Base-by-base conservation (phyloP, 148 eudicot genomes). In the Vaccinium darrowii region DNA sequence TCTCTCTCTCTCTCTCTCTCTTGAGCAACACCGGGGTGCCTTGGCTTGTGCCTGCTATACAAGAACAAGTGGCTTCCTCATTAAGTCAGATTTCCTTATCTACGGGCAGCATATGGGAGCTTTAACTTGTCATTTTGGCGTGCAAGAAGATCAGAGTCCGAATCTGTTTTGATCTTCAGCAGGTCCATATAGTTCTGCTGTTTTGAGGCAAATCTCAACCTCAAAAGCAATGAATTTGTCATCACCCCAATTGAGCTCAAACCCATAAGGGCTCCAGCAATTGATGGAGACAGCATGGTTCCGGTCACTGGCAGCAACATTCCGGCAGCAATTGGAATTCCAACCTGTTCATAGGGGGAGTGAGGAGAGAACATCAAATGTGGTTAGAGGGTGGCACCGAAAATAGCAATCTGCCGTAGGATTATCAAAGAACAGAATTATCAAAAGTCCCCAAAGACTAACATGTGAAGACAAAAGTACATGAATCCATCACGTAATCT, bases 201-300 rank as follows among this genome's bases (percentile, higher is more conserved):
- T 79, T 86, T 87, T 13, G 92, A 84, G 23, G 86, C 83, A 84
- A 92, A 91, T 86, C 84, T 95, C 30, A 95, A 84, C 81, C 99
- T 90, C 74, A 96, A 82, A 82, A 96, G 95, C 89, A 96, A 88
- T 9, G 99, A 97, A 86, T 97, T 97, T 2, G 98, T 86, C 98
- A 94, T 93, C 74, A 97, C 99, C 3, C 97, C 99, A n/a, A 95
- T 82, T 58, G 99, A 95, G 81, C 98, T 93, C 72, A 94, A 89
- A 39, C 99, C 99, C 99, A 95, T 95, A 10, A 96, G 95, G 33
- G 91, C 98, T 58, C 98, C 99, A 43, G 99, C 99, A 89, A 97
- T 95, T 82, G 99, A 97, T 54, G 98, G 98, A 65, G 98, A 93
- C 78, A 95, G 89, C 96, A 97, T 92, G 21, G 92, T 88, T 81